Conservation (phyloP, 768 basidiomycete species). For the Boletellus ananas region DNA sequence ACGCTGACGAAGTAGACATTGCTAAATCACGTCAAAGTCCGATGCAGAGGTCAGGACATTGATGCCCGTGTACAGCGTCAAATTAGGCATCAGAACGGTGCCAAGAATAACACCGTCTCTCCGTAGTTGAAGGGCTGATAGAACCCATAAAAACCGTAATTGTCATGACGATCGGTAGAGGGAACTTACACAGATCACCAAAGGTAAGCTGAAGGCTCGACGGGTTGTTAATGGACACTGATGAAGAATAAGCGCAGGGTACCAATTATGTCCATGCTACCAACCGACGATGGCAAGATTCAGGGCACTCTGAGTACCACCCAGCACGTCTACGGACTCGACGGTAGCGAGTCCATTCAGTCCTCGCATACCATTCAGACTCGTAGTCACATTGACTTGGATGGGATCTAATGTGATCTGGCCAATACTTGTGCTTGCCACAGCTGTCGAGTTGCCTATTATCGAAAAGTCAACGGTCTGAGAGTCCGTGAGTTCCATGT, state of each 20-base stretch:
- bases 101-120: conserved; percentile 52
- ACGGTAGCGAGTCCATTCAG: conserved; percentile 55
- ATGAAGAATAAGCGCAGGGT: neutral
- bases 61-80: conserved; percentile 56
- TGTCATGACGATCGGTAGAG: neutral
- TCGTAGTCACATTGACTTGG: conserved; percentile 64
- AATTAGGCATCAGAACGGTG: conserved; percentile 56
- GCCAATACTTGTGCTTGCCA: conserved; percentile 60
- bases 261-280: conserved; percentile 1
- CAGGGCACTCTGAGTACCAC: conserved; percentile 58
- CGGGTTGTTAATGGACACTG: conserved; percentile 66
- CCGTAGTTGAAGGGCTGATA: conserved; percentile 52
- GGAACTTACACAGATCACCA: conserved; percentile 58
- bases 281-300: conserved; percentile 56
- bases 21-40: conserved; percentile 41
- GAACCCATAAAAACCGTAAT: neutral
- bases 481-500: conserved; percentile 52
- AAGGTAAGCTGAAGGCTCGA: conserved; percentile 58
- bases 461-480: conserved; percentile 50
- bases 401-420: conserved; percentile 68
- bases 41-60: conserved; percentile 52
- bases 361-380: conserved; percentile 57
- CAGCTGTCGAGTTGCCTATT: conserved; percentile 54
- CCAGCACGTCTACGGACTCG: conserved; percentile 58
- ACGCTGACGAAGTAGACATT: neutral